Evolutionary conservation across 805 yeast genomes (phyloP).

Genomic region (Tanozyma kutaoensis): DNA sequence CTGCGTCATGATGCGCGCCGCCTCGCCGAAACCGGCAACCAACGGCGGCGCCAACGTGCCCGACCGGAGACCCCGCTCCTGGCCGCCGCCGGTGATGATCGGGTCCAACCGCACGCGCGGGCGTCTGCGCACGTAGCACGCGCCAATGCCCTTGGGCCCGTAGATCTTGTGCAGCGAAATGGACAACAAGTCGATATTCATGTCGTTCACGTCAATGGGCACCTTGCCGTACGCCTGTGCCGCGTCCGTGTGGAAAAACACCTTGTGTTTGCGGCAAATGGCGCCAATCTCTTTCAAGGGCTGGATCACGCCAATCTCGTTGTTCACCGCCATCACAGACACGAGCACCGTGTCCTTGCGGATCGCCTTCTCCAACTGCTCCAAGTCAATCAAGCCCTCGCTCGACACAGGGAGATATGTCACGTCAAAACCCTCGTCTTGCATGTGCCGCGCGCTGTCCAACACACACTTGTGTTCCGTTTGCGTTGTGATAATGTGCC

Average conservation of each 20-base stretch:
- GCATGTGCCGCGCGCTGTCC: conserved; percentile 89
- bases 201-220: conserved; percentile 81
- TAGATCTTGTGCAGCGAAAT: conserved; percentile 93
- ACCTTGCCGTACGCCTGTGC: conserved; percentile 97
- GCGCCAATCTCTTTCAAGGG: conserved; percentile 89
- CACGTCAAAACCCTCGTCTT: conserved; percentile 93
- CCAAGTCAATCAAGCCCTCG: conserved; percentile 71
- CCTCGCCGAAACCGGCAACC: conserved; percentile 94
- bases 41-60: conserved; percentile 97
- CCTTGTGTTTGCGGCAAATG: conserved; percentile 74
- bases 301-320: conserved; percentile 96
- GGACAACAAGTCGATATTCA: conserved; percentile 87
- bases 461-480: conserved; percentile 99
- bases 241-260: conserved; percentile 94
- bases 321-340: conserved; percentile 93
- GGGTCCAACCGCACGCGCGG: conserved; percentile 97
- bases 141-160: conserved; percentile 98
- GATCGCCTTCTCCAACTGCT: conserved; percentile 68
- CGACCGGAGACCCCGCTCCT: conserved; percentile 93
- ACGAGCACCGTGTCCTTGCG: conserved; percentile 86
- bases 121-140: conserved; percentile 88
- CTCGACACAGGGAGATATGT: conserved; percentile 77
- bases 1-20: conserved; percentile 66
- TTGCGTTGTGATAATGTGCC: conserved; percentile 89
- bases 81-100: conserved; percentile 94